Percentiles rank a stretch among this genome's conserved stretches.
Conservation (phyloP, 2,329 filamentous ascomycete genomes). For the Calonectria henricotiae region DNA sequence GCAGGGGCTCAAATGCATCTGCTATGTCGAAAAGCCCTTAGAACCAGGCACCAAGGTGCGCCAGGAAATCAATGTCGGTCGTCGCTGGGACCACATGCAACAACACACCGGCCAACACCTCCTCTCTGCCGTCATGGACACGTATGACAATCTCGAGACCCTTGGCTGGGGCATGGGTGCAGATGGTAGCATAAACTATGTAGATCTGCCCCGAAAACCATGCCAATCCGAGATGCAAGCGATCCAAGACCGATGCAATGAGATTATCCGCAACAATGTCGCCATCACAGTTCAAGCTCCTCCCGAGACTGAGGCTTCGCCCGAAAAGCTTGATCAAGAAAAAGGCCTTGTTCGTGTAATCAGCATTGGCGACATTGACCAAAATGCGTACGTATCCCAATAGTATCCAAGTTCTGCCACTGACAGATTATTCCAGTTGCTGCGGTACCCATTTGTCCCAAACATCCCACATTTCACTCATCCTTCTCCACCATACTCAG, state of each 20-base stretch:
- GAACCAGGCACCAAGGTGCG: slow-evolving; percentile 44
- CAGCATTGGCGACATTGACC: slow-evolving; percentile 53
- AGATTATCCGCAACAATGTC: slow-evolving; percentile 49
- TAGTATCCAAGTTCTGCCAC: accelerated
- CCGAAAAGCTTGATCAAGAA: slow-evolving; percentile 53
- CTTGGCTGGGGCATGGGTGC: slow-evolving; percentile 55
- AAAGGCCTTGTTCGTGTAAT: slow-evolving; percentile 55
- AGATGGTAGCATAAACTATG: slow-evolving; percentile 53
- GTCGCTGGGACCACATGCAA: slow-evolving; percentile 58
- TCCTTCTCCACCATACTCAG: slow-evolving; percentile 52
- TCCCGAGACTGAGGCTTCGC: slow-evolving; percentile 45
- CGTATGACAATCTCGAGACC: slow-evolving; percentile 46
- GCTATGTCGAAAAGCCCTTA: slow-evolving; percentile 45
- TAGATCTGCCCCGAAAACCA: slow-evolving; percentile 53
- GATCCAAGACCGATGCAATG: slow-evolving; percentile 51
- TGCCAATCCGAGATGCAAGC: slow-evolving; percentile 46
- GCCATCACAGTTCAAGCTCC: slow-evolving; percentile 51
- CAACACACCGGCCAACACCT: slow-evolving; percentile 57
- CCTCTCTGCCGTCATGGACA: slow-evolving; percentile 55
- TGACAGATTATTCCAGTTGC: slow-evolving; percentile 42
- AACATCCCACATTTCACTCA: slow-evolving; percentile 54
- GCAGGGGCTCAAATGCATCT: slow-evolving; percentile 51
- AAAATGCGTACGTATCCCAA: slow-evolving; percentile 49
- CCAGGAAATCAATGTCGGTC: slow-evolving; percentile 52
- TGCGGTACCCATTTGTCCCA: slow-evolving; percentile 55